phyloP scores from a whole-genome alignment of 176 grass and related monocot genomes.

The Musa troglodytarum region DNA sequence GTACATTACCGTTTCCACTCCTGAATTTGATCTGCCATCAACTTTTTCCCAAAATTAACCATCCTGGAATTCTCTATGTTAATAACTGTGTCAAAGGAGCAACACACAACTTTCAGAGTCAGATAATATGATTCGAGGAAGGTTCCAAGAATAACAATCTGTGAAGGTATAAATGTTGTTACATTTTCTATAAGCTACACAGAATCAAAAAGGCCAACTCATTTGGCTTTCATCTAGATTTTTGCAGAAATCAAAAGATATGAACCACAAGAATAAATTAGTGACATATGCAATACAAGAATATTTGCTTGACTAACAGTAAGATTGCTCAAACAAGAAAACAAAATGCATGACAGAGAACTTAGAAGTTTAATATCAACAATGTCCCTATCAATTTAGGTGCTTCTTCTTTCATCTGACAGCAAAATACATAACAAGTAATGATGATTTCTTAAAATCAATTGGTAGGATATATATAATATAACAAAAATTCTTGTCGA shows the following conservation, averaged over 20 bases:
- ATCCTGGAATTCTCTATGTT: conserved; percentile 28
- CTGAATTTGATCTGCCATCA: conserved; percentile 54
- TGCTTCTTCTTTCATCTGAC: not conserved
- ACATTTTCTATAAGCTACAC: not conserved
- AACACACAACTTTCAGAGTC: not conserved
- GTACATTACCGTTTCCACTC: conserved; percentile 69
- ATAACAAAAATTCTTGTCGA: not conserved
- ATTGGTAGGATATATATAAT: not conserved
- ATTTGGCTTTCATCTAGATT: not conserved
- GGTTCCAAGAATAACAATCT: not conserved
- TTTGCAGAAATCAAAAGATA: no score
- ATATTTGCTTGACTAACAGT: no score
- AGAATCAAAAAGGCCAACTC: not conserved
- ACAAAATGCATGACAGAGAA: not conserved
- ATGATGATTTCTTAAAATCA: not conserved
- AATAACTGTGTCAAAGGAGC: not conserved
- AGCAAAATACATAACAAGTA: not conserved
- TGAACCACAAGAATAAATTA: no score
- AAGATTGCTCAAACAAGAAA: not conserved
- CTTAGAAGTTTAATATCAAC: not conserved
- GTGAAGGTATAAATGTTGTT: not conserved
- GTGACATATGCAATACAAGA: no score
- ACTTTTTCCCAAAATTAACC: conserved; percentile 83
- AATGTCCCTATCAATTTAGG: not conserved
- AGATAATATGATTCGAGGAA: not conserved